Base-by-base conservation (phyloP, 2,329 filamentous ascomycete species). In the Verticillium isaacii region DNA sequence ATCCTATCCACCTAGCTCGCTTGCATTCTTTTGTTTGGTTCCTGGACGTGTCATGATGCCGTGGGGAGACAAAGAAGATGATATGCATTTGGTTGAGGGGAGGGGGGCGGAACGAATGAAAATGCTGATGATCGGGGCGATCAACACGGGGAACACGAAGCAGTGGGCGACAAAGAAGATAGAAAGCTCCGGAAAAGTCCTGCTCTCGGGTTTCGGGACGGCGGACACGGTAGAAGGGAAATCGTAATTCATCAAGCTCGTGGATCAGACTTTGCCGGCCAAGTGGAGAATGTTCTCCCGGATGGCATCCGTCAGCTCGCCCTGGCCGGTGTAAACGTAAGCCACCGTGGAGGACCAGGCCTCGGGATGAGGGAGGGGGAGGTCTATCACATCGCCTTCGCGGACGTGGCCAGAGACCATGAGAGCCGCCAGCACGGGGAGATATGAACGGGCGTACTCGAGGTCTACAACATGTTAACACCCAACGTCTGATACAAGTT, bases 291-390 rank as follows among this genome's bases (percentile, higher is more conserved):
- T 82, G 64, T 87, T 87, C 62, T 81, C 75, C 60, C 69, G 77
- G 55, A 85, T 78, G 2, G 76, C 75, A 12, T 77, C 73, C 1
- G 79, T 83, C 57, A 81, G 62, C 56, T 77, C 74, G 14, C 77
- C 78, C 60, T 78, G 73, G 39, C 81, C 81, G 0, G 80, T 84
- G 68, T 87, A 87, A 32, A 85, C 75, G 66, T 84, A 82, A 4
- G 75, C 73, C n/a, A 85, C 74, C 0, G 85, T 86, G 60, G 83
- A 78, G 2, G 70, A 68, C 85, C 85, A 89, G 8, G 75, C 80
- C 58, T 80, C 78, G 1, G 85, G 85, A 61, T 82, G 76, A 1
- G 85, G 85, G 60, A 89, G 65, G 0, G 85, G 85, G 11, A 88
- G 73, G 65, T 87, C 84, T 59, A 89, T 75, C 2, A 75, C 74